phyloP scores from a whole-genome alignment of 2,329 filamentous ascomycete species.

The Hypoxylon sp. region DNA sequence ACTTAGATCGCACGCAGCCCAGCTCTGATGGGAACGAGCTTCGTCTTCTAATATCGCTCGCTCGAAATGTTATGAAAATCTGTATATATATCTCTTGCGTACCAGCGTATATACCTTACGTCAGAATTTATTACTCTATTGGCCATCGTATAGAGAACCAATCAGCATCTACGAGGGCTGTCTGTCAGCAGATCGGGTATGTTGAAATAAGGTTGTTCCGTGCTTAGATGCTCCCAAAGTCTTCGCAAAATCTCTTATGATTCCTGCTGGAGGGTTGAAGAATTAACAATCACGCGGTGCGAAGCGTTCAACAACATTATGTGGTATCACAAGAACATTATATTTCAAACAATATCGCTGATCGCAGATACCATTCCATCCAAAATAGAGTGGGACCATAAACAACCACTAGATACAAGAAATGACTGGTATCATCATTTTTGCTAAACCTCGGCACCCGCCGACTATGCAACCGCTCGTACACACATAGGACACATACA shows the following conservation, averaged over 20 bases:
- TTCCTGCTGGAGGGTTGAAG: not conserved
- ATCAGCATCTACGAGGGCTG: not conserved
- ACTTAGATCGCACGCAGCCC: slow-evolving; percentile 12
- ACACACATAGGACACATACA: slow-evolving; percentile 26
- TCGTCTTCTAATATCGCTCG: not conserved
- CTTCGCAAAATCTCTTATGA: not conserved
- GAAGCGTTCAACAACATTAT: not conserved
- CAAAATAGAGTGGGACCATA: slow-evolving; percentile 2
- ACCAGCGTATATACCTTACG: not conserved
- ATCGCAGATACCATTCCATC: not conserved
- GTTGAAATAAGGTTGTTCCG: not conserved
- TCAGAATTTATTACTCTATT: not conserved
- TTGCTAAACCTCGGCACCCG: slow-evolving; percentile 8
- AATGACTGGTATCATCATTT: slow-evolving; percentile 9
- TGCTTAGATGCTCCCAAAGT: not conserved
- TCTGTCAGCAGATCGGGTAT: not conserved
- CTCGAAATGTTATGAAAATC: not conserved
- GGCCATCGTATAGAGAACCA: not conserved
- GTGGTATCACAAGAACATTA: slow-evolving; percentile 20
- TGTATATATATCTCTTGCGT: slow-evolving; percentile 1
- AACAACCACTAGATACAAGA: slow-evolving; percentile 1
- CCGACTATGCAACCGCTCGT: slow-evolving; percentile 16
- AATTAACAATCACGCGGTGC: not conserved
- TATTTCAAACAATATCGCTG: slow-evolving; percentile 13
- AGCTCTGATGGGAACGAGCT: not conserved